Base-by-base conservation (phyloP, 495 filamentous ascomycete genomes). In the Parathielavia appendiculata region DNA sequence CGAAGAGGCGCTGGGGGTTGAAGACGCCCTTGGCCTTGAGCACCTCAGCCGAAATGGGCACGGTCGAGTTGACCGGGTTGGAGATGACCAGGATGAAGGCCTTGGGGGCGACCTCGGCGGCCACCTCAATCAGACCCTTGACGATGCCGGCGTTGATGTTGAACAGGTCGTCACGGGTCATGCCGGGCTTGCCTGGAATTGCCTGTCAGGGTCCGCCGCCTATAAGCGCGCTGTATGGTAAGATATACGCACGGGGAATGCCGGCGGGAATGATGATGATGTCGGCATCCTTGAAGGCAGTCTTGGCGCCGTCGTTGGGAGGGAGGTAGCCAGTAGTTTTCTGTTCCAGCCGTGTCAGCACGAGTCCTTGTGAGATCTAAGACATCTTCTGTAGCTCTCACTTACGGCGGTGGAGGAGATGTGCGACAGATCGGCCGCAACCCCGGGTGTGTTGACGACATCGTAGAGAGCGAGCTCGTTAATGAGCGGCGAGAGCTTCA, bases 141-240 rank as follows among this genome's bases (percentile, higher is more conserved):
- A 97, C 91, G 68, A 97, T 96, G 58, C 91, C 89, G 51, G 92
- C 92, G 68, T 97, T 97, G 79, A 95, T 90, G 76, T 93, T 96
- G 87, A 98, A 98, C 56, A 98, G 90, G 66, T 97, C 92, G 69
- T 98, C 95, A 79, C 93, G 91, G 72, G 87, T 96, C 93, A 98
- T 98, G 68, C 95, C 95, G 58, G 93, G 93, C 81, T 97, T 97
- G 75, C 92, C 92, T 97, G 62, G 55, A 57, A 4, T n/a, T 13
- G 12, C 22, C 34, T 34, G 54, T 63, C 30, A 58, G 36, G 14
- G 13, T n/a, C 56, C 30, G 56, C 63, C 58, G 51, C 57, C 45
- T 36, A 49, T 58, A 50, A 30, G 55, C 30, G 32, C 41, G 30
- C 48, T 23, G 22, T 47, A 34, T 39, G 36, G 22, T n/a, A 5